Percentiles rank a stretch among this genome's conserved stretches.
Evolutionary conservation across 371 early-diverging fungal genomes (phyloP).

Genomic region (Coemansia sp.): DNA sequence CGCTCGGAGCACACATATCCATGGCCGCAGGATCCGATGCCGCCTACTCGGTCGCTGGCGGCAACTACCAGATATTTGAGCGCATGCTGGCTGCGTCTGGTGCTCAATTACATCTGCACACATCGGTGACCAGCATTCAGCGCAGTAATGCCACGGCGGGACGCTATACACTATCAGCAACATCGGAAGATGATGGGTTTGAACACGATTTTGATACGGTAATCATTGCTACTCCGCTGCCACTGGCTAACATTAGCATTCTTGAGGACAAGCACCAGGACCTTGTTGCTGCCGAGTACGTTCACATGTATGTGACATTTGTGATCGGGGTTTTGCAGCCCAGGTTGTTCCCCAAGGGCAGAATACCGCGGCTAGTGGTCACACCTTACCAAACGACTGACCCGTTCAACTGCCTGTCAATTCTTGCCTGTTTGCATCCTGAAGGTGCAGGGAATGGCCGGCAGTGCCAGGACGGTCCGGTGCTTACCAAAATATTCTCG

Average conservation of each 20-base stretch:
- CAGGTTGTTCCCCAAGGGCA: conserved; percentile 16
- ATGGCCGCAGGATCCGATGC: conserved; percentile 31
- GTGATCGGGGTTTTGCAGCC: conserved; percentile 23
- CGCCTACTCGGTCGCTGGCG: conserved; percentile 35
- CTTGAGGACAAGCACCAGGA: conserved; percentile 7
- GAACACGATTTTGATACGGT: conserved; percentile 19
- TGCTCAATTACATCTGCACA: conserved; percentile 16
- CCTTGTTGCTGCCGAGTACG: conserved; percentile 7
- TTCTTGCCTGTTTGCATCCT: conserved; percentile 25
- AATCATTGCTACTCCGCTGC: conserved; percentile 29
- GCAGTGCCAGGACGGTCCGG: conserved; percentile 7
- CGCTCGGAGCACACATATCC: conserved; percentile 32
- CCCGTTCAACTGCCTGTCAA: conserved; percentile 38
- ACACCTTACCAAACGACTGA: conserved; percentile 25
- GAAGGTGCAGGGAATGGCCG: not conserved
- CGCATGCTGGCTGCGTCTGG: conserved; percentile 14
- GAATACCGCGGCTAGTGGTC: conserved; percentile 21
- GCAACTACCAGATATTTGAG: conserved; percentile 34
- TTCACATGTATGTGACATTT: conserved; percentile 34
- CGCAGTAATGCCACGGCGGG: not conserved
- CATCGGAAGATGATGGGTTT: not conserved
- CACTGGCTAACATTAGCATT: conserved; percentile 15
- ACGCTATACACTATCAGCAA: not conserved
- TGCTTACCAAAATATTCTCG: conserved; percentile 32
- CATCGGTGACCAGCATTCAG: conserved; percentile 5